A percentile compares a stretch with the other conserved stretches of the same genome.
Evolutionary conservation across 2,329 filamentous ascomycete species (phyloP).

Genomic region (Fusarium lateritium): DNA sequence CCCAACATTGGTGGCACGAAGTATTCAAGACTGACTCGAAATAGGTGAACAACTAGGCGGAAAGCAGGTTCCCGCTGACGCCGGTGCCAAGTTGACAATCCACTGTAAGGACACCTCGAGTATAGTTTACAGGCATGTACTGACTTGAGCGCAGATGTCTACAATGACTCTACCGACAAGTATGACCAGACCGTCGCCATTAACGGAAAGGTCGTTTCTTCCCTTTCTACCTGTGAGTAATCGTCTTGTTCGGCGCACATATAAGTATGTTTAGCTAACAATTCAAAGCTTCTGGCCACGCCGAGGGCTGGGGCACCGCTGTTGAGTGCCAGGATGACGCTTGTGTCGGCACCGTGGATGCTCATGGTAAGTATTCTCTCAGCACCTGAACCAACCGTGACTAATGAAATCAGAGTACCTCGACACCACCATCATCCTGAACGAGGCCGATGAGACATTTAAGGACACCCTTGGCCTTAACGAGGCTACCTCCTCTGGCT

Average conservation of each 20-base stretch:
- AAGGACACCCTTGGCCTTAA: conserved; percentile 23
- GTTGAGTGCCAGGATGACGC: conserved; percentile 41
- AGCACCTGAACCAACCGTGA: no score
- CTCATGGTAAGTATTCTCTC: conserved; percentile 17
- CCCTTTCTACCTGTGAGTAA: conserved; percentile 25
- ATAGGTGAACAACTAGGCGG: conserved; percentile 28
- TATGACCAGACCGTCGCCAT: conserved; percentile 35
- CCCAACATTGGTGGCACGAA: fast-evolving
- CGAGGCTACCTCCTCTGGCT: conserved; percentile 27
- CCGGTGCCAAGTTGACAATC: conserved; percentile 27
- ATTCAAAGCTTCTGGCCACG: conserved; percentile 23
- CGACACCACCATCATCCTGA: conserved; percentile 25
- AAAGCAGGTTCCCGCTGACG: conserved; percentile 26
- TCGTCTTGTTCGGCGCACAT: no score
- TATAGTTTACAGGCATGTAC: fast-evolving
- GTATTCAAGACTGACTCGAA: neutral
- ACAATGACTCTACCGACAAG: conserved; percentile 33
- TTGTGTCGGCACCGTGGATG: conserved; percentile 23
- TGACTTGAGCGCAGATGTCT: conserved; percentile 10
- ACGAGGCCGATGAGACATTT: conserved; percentile 23
- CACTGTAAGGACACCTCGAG: conserved; percentile 8
- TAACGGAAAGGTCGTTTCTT: conserved; percentile 17
- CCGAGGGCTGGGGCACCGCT: conserved; percentile 36
- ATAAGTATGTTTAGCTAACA: neutral
- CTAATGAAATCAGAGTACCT: conserved; percentile 29